phyloP scores from a whole-genome alignment of 2,329 filamentous ascomycete genomes.

The Colletotrichum echinochloae region DNA sequence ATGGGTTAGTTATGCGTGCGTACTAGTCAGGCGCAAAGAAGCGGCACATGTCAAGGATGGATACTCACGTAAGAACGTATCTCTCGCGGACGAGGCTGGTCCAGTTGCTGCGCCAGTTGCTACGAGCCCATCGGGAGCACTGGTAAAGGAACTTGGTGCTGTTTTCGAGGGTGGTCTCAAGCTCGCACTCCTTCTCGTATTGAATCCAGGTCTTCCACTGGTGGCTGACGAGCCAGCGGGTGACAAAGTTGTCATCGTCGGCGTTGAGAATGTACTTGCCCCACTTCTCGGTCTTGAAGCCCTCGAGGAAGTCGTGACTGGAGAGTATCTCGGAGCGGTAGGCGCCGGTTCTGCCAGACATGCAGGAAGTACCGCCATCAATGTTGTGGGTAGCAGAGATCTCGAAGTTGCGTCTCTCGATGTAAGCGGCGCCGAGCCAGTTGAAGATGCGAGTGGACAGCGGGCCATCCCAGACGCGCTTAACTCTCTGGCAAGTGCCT shows the following conservation, averaged over 20 bases:
- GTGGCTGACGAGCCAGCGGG: conserved; percentile 92
- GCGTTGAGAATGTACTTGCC: conserved; percentile 90
- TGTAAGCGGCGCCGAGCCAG: conserved; percentile 91
- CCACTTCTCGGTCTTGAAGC: conserved; percentile 93
- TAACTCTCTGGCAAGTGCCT: conserved; percentile 89
- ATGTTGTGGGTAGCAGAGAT: conserved; percentile 96
- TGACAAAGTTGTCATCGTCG: conserved; percentile 98
- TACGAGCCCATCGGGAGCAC: conserved; percentile 93
- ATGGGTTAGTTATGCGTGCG: conserved; percentile 39
- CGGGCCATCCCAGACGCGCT: conserved; percentile 72
- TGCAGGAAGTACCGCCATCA: conserved; percentile 95
- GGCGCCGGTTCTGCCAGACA: conserved; percentile 93
- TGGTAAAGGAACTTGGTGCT: conserved; percentile 91
- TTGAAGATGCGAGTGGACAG: conserved; percentile 78
- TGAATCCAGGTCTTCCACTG: conserved; percentile 96
- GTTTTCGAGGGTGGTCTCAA: conserved; percentile 93
- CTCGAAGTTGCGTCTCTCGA: conserved; percentile 95
- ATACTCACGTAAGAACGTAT: conserved; percentile 86
- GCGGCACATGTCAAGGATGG: conserved; percentile 44
- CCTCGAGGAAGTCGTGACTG: conserved; percentile 85
- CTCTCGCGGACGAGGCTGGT: conserved; percentile 88
- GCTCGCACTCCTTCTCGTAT: conserved; percentile 90
- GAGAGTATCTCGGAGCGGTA: conserved; percentile 91
- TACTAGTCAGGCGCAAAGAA: not conserved
- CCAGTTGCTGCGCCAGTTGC: conserved; percentile 97